A percentile compares a stretch with the other conserved stretches of the same genome.
Conservation (phyloP, 208 protist genomes). For the Leishmania tarentolae region DNA sequence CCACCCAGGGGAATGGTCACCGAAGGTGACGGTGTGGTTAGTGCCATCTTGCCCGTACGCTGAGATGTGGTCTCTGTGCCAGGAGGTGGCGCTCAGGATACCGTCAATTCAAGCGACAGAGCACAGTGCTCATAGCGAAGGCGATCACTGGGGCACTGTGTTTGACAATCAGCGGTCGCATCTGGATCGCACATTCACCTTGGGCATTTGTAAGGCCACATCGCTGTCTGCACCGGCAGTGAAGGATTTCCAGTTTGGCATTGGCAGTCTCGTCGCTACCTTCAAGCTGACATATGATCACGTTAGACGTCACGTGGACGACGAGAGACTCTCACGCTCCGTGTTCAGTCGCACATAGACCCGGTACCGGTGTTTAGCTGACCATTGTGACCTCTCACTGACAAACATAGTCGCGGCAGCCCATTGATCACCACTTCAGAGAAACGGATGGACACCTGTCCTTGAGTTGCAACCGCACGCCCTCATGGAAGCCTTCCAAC, state of each 20-base stretch:
- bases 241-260: slow-evolving; percentile 18
- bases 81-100: not conserved
- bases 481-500: slow-evolving; percentile 37
- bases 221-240: slow-evolving; percentile 1
- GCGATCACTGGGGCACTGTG: slow-evolving; percentile 45
- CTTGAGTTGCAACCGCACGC: slow-evolving; percentile 28
- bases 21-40: slow-evolving; percentile 10
- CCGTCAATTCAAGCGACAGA: slow-evolving; percentile 17
- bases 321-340: slow-evolving; percentile 9
- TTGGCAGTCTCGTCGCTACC: slow-evolving; percentile 35
- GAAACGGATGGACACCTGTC: slow-evolving; percentile 32
- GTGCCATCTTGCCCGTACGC: slow-evolving; percentile 16
- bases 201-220: slow-evolving; percentile 35
- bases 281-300: slow-evolving; percentile 35
- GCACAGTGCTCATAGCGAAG: slow-evolving; percentile 46
- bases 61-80: slow-evolving; percentile 41
- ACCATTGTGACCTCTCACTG: not conserved
- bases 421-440: slow-evolving; percentile 40
- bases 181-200: slow-evolving; percentile 32
- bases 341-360: slow-evolving; percentile 16
- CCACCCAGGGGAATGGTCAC: slow-evolving; percentile 12
- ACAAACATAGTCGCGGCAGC: slow-evolving; percentile 23
- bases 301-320: not conserved
- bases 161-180: slow-evolving; percentile 22
- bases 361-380: slow-evolving; percentile 5